These are phyloP conservation scores for Ogataea chonburiensis DNA, from an alignment of 805 yeast species.

Conservation along the genomic window DNA sequence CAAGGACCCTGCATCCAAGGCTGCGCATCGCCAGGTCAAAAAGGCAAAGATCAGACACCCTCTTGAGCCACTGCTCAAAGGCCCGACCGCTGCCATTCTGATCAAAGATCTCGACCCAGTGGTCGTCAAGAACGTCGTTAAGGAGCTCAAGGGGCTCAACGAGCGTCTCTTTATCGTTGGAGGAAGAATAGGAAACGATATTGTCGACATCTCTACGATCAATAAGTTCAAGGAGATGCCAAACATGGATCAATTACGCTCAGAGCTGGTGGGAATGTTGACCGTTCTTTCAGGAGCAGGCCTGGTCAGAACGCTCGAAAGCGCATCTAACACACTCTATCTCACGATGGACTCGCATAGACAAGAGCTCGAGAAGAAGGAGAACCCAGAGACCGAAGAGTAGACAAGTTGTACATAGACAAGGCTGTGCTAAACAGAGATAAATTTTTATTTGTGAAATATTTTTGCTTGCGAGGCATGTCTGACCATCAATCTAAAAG, in stretches of 20 bases:
- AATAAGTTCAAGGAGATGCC: conserved; percentile 73
- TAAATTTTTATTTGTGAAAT: conserved; percentile 9
- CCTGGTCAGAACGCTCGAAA: conserved; percentile 74
- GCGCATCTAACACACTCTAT: conserved; percentile 65
- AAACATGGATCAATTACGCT: conserved; percentile 64
- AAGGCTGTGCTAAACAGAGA: conserved; percentile 13
- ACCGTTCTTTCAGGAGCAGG: conserved; percentile 89
- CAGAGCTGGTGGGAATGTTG: conserved; percentile 79
- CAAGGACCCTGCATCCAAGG: conserved; percentile 69
- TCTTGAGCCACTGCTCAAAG: conserved; percentile 63
- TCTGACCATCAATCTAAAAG: conserved; percentile 36
- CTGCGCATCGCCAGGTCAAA: conserved; percentile 40
- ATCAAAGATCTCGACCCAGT: conserved; percentile 71
- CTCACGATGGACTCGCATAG: conserved; percentile 68
- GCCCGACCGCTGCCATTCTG: conserved; percentile 82
- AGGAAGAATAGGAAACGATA: conserved; percentile 69
- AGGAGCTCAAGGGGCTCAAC: conserved; percentile 56
- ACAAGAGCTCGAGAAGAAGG: conserved; percentile 28
- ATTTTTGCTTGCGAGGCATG: conserved; percentile 1
- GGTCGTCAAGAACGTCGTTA: conserved; percentile 59
- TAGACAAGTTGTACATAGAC: conserved; percentile 12
- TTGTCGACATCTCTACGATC: conserved; percentile 52
- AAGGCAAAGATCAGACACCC: conserved; percentile 59
- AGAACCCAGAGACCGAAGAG: conserved; percentile 7
- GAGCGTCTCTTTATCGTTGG: conserved; percentile 83